Conservation (phyloP, 2,329 filamentous ascomycete genomes). For the Corinectria fuckeliana region DNA sequence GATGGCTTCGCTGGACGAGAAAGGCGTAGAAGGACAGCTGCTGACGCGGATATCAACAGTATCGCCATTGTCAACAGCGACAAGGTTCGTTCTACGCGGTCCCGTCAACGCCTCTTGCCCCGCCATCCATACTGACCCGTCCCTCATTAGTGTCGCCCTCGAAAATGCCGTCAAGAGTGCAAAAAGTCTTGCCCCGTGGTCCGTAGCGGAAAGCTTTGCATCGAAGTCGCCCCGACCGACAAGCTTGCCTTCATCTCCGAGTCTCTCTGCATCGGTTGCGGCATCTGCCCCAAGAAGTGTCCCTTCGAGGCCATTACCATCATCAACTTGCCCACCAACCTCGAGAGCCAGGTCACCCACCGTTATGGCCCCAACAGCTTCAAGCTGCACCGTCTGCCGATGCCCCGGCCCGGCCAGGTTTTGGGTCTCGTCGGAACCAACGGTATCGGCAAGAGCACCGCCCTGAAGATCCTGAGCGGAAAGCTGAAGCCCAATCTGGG, state of each 20-base stretch:
- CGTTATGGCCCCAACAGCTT: constrained; percentile 99
- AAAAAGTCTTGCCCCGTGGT: constrained; percentile 99
- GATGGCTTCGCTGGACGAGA: background rate
- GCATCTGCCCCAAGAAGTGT: constrained; percentile 99
- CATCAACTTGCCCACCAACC: constrained; percentile 99
- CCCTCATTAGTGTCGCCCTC: constrained; percentile 46
- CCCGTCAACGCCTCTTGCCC: constrained; percentile 31
- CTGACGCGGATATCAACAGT: constrained; percentile 59
- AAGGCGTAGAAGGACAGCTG: background rate
- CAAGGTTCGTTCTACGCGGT: constrained; percentile 68
- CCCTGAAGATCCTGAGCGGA: constrained; percentile 96
- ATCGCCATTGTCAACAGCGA: constrained; percentile 98
- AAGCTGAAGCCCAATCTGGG: constrained; percentile 99
- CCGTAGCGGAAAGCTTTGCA: constrained; percentile 95
- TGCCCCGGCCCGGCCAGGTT: constrained; percentile 93
- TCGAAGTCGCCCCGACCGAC: constrained; percentile 87
- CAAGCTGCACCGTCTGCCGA: constrained; percentile 96
- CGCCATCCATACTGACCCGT: constrained; percentile 38
- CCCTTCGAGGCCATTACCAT: constrained; percentile 99
- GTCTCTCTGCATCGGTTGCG: constrained; percentile 93
- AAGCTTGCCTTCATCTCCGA: constrained; percentile 99
- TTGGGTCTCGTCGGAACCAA: constrained; percentile 97
- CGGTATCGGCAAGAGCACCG: constrained; percentile 99
- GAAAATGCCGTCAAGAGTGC: constrained; percentile 97
- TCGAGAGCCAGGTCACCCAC: constrained; percentile 97